These are phyloP conservation scores for Pseudogymnoascus sp. DNA, from an alignment of 2,329 filamentous ascomycete species.

Conservation along the genomic window DNA sequence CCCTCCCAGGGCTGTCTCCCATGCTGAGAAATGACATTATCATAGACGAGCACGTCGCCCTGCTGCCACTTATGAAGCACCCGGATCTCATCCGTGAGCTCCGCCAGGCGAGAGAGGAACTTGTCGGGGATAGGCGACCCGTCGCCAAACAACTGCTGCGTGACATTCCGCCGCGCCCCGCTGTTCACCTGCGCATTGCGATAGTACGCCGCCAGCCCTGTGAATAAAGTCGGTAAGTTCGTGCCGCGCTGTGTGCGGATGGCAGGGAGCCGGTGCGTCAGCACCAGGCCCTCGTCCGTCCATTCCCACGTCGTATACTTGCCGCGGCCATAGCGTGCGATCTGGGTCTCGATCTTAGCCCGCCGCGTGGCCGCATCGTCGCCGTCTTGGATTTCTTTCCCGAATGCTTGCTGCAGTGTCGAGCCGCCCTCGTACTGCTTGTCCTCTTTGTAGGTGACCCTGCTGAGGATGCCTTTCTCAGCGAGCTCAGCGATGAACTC, in stretches of 20 bases:
- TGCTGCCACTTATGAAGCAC: conserved; percentile 41
- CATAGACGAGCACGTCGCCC: conserved; percentile 41
- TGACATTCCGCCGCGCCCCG: conserved; percentile 27
- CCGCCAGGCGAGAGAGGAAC: conserved; percentile 34
- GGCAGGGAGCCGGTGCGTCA: conserved; percentile 39
- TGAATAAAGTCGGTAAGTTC: conserved; percentile 39
- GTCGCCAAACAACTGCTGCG: conserved; percentile 38
- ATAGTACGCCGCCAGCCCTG: conserved; percentile 39
- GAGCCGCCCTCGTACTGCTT: conserved; percentile 40
- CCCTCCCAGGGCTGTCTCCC: conserved; percentile 42
- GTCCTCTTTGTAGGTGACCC: conserved; percentile 36
- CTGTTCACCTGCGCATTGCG: conserved; percentile 28
- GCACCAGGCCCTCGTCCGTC: conserved; percentile 35
- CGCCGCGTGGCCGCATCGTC: conserved; percentile 36
- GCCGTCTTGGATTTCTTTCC: conserved; percentile 37
- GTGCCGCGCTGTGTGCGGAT: conserved; percentile 41
- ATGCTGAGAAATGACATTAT: conserved; percentile 43
- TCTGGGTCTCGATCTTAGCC: conserved; percentile 42
- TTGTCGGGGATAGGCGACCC: conserved; percentile 40
- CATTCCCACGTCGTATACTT: conserved; percentile 42
- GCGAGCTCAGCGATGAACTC: conserved; percentile 37
- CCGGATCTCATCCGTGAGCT: conserved; percentile 42
- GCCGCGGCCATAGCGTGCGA: conserved; percentile 38
- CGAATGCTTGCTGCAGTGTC: conserved; percentile 40
- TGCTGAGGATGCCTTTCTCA: conserved; percentile 38